Conservation (phyloP, 306 rosid species). For the Delonix regia region DNA sequence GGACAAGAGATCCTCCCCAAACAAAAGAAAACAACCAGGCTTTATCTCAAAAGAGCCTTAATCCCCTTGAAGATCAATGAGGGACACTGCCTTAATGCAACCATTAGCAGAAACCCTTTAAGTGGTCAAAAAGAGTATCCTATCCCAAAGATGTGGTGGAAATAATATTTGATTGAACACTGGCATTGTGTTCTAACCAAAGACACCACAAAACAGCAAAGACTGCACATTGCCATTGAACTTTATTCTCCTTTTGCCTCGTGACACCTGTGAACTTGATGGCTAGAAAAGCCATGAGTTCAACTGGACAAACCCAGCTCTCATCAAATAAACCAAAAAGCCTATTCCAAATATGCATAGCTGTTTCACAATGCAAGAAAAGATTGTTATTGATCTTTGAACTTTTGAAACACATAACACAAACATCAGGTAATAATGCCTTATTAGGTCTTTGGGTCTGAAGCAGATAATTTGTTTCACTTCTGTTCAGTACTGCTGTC, state of each 20-base stretch:
- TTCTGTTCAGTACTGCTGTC: too few relatives aligned
- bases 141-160: neutral
- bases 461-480: too few relatives aligned
- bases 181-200: neutral
- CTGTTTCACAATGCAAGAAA: too few relatives aligned
- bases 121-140: neutral
- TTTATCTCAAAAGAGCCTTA: neutral
- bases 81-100: neutral
- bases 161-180: neutral
- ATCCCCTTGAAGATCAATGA: neutral
- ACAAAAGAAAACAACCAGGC: neutral
- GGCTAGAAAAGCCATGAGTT: too few relatives aligned
- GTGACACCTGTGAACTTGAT: too few relatives aligned
- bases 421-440: neutral
- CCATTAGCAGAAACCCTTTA: neutral
- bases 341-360: too few relatives aligned
- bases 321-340: too few relatives aligned
- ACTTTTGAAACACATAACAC: neutral
- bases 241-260: too few relatives aligned
- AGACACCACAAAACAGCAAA: too few relatives aligned
- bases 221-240: neutral
- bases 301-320: too few relatives aligned
- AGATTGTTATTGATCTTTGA: neutral
- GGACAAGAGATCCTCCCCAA: neutral
- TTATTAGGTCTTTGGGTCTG: neutral